Evolutionary conservation across 1,284 basidiomycete genomes (phyloP), one percentile per base, ranked within the genome.

Genomic region (Puccinia novopanici): DNA sequence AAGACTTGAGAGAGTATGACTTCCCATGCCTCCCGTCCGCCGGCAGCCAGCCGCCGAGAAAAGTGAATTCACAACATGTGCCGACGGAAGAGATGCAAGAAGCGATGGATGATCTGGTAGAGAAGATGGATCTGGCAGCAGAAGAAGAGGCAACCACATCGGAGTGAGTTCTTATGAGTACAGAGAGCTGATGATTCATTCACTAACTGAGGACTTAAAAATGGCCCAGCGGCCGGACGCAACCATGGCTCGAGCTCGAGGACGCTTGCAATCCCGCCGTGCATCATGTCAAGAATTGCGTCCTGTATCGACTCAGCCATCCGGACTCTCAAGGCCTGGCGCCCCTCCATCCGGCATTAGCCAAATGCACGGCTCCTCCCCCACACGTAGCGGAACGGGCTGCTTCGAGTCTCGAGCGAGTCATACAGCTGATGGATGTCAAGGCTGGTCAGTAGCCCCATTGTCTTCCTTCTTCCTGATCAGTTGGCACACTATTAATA

Each of bases 91-190:
- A 79, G 45, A 68, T 79, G 67, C 52, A 70, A 59, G 52, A 79
- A 57, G 76, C 76, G n/a, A 71, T 79, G 76, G 67, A 79, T 71
- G 37, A 70, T 71, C 42, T 79, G 30, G 76, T 79, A n/a, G 76
- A 79, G 30, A 34, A 57, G 52, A 70, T 79, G 76, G 76, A 71
- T 45, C 54, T 71, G 17, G 50, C 27, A 10, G 63, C 27, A 24
- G 75, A 77, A 40, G 75, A 65, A 27, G 48, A 42, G 45, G 9
- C 40, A 68, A 37, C 13, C 22, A 40, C 37, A 27, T 34, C 30
- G 19, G 48, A 77, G 75, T 57, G 59, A 63, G 59, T 50, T 63
- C 45, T 67, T 34, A 34, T 34, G 34, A 13, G 37, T 0, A 19
- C 4, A 27, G 6, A 73, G 30, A 54, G 2, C n/a, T 3, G 2